These are phyloP conservation scores for Penicillium sp. DNA, from an alignment of 2,329 filamentous ascomycete species.

Conservation along the genomic window DNA sequence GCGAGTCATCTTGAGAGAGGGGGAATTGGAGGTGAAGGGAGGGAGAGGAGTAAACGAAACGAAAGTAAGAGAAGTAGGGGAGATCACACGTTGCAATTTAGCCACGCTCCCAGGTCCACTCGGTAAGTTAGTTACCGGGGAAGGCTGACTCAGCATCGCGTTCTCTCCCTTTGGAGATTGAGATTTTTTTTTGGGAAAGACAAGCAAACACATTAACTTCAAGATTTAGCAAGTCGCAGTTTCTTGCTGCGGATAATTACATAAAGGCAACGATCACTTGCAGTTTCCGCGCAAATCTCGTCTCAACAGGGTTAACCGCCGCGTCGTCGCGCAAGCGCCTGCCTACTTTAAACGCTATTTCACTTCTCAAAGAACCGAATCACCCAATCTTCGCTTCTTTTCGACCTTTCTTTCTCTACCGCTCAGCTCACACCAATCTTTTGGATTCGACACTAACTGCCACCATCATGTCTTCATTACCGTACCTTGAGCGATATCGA, in stretches of 20 bases:
- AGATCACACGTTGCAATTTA: slow-evolving; percentile 27
- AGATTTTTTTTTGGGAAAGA: slow-evolving; percentile 15
- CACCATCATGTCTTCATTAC: slow-evolving; percentile 34
- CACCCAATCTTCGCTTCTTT: slow-evolving; percentile 2
- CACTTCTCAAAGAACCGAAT: not conserved
- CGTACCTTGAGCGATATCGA: slow-evolving; percentile 47
- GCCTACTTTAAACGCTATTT: slow-evolving; percentile 13
- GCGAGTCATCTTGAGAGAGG: slow-evolving; percentile 64
- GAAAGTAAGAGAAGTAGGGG: slow-evolving; percentile 17
- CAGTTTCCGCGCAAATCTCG: not conserved
- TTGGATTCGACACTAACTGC: slow-evolving; percentile 1
- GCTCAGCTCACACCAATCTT: not conserved
- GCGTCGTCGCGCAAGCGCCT: slow-evolving; percentile 22
- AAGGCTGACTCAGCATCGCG: slow-evolving; percentile 25
- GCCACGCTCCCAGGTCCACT: slow-evolving; percentile 29
- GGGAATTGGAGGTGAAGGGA: slow-evolving; percentile 8
- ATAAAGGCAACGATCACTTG: not conserved
- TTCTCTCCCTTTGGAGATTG: slow-evolving; percentile 8
- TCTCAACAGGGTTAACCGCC: slow-evolving; percentile 9
- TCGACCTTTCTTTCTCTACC: slow-evolving; percentile 2
- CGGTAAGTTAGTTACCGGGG: slow-evolving; percentile 14
- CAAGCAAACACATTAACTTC: slow-evolving; percentile 7
- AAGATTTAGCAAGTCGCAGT: not conserved
- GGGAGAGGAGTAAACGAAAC: slow-evolving; percentile 8
- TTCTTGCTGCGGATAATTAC: no score